Evolutionary conservation across 208 protist genomes (phyloP), one percentile per base, ranked within the genome.

Genomic region (Leishmania aethiopica): DNA sequence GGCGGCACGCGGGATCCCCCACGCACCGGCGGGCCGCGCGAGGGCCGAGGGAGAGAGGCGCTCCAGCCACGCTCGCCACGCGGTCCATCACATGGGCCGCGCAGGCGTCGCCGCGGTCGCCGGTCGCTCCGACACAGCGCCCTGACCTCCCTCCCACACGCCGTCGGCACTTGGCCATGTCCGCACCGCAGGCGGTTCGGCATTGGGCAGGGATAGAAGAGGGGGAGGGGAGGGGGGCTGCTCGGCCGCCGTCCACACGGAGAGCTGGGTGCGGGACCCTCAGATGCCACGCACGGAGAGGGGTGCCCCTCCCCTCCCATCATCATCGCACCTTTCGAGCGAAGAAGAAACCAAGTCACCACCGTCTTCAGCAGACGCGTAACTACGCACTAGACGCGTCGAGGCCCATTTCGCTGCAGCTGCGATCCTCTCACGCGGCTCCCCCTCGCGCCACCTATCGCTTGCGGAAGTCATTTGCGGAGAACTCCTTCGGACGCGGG

Each of bases 401-500:
- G n/a, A 67, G n/a, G 15, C 42, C 42, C 10, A 35, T 47, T 47
- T n/a, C 40, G 8, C 32, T 7, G 69, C 10, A 0, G 69, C 28
- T 28, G 19, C 22, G 7, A 8, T 53, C 1, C 42, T 10, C 11
- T 73, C 42, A 3, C 2, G 42, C 51, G 32, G 32, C 51, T 32
- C 22, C 73, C 17, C 10, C 15, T n/a, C 5, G 0, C 15, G 69
- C 8, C 13, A 25, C 22, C 59, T 86, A 97, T 2, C 91, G 86
- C 84, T 96, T 96, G 40, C 91, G 79, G 78, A 96, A 92, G 79
- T 96, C 93, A 3, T 97, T 90, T n/a, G 88, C 82, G 28, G 89
- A 89, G 82, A 97, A 96, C 84, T 97, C 90, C 85, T 91, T 92
- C 45, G 94, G 94, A 1, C 94, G 85, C n/a, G 91, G 87, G 77